These are phyloP conservation scores for Didymella arachidicola DNA, from an alignment of 2,329 filamentous ascomycete species.

Conservation along the genomic window DNA sequence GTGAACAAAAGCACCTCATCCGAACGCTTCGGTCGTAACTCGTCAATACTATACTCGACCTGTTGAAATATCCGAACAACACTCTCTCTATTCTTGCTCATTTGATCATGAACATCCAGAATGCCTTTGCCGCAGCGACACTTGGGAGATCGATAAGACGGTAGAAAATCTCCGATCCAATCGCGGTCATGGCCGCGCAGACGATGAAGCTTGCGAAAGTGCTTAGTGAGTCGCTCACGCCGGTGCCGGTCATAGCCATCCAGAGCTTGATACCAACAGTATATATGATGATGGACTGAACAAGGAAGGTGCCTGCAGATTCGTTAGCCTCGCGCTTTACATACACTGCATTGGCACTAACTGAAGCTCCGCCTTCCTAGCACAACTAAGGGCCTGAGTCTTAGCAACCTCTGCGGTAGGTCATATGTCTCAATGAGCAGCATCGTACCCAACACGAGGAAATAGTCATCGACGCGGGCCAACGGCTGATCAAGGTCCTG, in stretches of 20 bases:
- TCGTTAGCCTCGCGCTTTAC: constrained; percentile 20
- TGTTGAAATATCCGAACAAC: no score
- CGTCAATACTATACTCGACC: no score
- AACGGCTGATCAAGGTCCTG: constrained; percentile 47
- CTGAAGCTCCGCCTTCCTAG: constrained; percentile 56
- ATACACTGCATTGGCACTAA: constrained; percentile 37
- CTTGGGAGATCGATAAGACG: constrained; percentile 47
- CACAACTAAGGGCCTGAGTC: constrained; percentile 46
- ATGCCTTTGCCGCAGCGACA: constrained; percentile 27
- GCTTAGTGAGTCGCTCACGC: constrained; percentile 21
- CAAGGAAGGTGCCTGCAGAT: constrained; percentile 51
- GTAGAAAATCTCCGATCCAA: constrained; percentile 43
- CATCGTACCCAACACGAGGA: constrained; percentile 54
- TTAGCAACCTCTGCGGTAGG: constrained; percentile 47
- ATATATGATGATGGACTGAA: constrained; percentile 54
- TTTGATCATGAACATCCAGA: constrained; percentile 38
- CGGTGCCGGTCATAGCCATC: constrained; percentile 41
- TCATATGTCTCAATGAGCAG: constrained; percentile 53
- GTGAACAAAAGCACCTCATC: no score
- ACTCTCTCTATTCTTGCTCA: neutral
- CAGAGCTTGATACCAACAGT: constrained; percentile 56
- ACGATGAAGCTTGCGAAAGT: constrained; percentile 37
- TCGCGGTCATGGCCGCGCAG: constrained; percentile 29
- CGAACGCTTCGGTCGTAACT: no score
- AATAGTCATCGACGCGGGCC: constrained; percentile 55